phyloP scores from a whole-genome alignment of 176 grass and related monocot species.

The Cenchrus purpureus region DNA sequence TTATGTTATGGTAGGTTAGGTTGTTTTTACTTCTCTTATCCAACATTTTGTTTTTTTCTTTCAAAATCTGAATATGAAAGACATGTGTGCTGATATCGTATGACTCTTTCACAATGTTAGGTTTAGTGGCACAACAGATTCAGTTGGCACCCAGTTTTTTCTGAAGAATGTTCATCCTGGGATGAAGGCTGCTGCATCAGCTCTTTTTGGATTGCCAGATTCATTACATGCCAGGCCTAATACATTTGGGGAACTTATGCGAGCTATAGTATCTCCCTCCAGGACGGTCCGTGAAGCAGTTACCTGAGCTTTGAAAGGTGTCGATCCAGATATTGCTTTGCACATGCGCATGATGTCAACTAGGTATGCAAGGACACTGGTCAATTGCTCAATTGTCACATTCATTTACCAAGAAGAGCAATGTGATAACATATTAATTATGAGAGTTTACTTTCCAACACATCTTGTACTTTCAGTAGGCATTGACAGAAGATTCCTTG shows the following conservation, averaged over 20 bases:
- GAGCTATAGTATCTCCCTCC: conserved; percentile 68
- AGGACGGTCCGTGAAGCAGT: conserved; percentile 59
- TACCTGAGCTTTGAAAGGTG: conserved; percentile 67
- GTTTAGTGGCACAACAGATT: conserved; percentile 84
- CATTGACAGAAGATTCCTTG: conserved; percentile 21
- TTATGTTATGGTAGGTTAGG: too few species aligned
- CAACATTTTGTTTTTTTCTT: conserved; percentile 33
- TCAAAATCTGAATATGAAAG: neutral
- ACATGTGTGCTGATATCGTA: neutral
- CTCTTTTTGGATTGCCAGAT: conserved; percentile 64
- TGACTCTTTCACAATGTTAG: conserved; percentile 37
- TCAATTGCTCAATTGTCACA: neutral
- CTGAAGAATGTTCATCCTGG: conserved; percentile 78
- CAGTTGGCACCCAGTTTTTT: conserved; percentile 82
- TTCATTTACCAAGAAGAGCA: neutral
- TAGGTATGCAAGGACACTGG: conserved; percentile 51
- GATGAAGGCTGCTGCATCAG: conserved; percentile 61
- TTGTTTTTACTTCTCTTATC: too few species aligned
- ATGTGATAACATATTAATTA: neutral
- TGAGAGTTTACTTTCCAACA: neutral
- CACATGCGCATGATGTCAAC: conserved; percentile 92
- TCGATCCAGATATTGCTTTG: conserved; percentile 73
- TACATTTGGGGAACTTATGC: conserved; percentile 91
- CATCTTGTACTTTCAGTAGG: neutral
- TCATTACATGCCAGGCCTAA: conserved; percentile 65